Percentiles rank a stretch among this genome's conserved stretches.
phyloP scores from a whole-genome alignment of 2,329 filamentous ascomycete genomes.

The Paecilomyces formosus region DNA sequence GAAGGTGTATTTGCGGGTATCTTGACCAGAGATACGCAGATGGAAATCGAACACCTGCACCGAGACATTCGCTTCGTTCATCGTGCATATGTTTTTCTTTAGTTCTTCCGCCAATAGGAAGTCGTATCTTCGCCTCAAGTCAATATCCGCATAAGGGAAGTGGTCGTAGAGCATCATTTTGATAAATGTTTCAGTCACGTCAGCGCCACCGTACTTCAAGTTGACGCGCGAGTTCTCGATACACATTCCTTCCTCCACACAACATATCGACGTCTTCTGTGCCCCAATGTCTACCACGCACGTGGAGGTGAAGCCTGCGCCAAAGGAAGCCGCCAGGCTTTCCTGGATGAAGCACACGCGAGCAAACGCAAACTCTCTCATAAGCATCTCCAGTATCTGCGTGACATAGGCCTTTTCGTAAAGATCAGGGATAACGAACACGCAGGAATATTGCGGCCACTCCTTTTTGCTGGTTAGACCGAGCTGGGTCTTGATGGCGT shows the following conservation, averaged over 20 bases:
- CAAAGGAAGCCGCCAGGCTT: slow-evolving; percentile 88
- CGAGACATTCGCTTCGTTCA: slow-evolving; percentile 82
- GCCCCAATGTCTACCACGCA: slow-evolving; percentile 96
- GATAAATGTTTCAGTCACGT: slow-evolving; percentile 89
- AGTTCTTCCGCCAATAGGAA: slow-evolving; percentile 91
- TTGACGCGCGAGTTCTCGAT: slow-evolving; percentile 93
- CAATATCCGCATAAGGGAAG: slow-evolving; percentile 93
- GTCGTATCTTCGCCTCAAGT: slow-evolving; percentile 81
- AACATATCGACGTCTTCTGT: slow-evolving; percentile 94
- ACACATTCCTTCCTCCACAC: slow-evolving; percentile 92
- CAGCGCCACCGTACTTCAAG: slow-evolving; percentile 84
- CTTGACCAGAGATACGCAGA: slow-evolving; percentile 76
- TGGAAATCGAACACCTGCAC: slow-evolving; percentile 88
- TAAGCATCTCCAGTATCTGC: slow-evolving; percentile 72
- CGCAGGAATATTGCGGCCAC: slow-evolving; percentile 86
- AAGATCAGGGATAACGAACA: slow-evolving; percentile 93
- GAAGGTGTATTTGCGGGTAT: slow-evolving; percentile 88
- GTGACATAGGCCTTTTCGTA: slow-evolving; percentile 94
- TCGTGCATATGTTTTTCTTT: slow-evolving; percentile 86
- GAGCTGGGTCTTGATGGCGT: slow-evolving; percentile 78
- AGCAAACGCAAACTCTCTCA: slow-evolving; percentile 83
- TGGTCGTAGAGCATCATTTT: slow-evolving; percentile 98
- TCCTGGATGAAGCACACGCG: slow-evolving; percentile 93
- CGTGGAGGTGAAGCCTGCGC: slow-evolving; percentile 85
- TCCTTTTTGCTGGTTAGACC: slow-evolving; percentile 69